Conservation (phyloP, 352 stramenopile species). For the Globisporangium spinosum region DNA sequence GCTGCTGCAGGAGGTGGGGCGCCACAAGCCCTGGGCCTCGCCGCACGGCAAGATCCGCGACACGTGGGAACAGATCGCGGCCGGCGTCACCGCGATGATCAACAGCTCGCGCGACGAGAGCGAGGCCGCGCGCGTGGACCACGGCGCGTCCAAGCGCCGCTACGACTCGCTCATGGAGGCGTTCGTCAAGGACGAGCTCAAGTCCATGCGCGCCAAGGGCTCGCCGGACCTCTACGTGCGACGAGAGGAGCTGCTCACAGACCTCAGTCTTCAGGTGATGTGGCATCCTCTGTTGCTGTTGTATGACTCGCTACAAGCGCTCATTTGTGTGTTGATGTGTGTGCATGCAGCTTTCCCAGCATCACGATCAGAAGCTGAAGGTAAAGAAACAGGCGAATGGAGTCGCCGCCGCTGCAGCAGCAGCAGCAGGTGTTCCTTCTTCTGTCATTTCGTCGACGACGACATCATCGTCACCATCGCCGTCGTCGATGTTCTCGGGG, state of each 20-base stretch:
- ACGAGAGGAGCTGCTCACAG: constrained; percentile 17
- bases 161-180: constrained; percentile 19
- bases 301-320: neutral
- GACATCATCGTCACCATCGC: neutral
- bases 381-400: constrained; percentile 10
- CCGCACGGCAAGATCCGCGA: constrained; percentile 18
- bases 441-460: neutral
- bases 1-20: constrained; percentile 15
- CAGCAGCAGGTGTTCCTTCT: neutral
- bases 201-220: constrained; percentile 19
- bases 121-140: constrained; percentile 17
- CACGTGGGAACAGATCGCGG: constrained; percentile 18
- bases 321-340: neutral
- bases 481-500: neutral
- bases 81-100: constrained; percentile 9
- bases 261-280: constrained; percentile 16
- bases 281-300: neutral
- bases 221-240: constrained; percentile 15
- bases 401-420: neutral
- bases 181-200: constrained; percentile 18
- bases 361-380: constrained; percentile 17
- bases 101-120: constrained; percentile 15
- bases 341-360: constrained; percentile 12
- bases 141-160: constrained; percentile 16
- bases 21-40: constrained; percentile 11